These are phyloP conservation scores for Penicillium robsamsonii DNA, from an alignment of 495 filamentous ascomycete genomes.

Conservation along the genomic window DNA sequence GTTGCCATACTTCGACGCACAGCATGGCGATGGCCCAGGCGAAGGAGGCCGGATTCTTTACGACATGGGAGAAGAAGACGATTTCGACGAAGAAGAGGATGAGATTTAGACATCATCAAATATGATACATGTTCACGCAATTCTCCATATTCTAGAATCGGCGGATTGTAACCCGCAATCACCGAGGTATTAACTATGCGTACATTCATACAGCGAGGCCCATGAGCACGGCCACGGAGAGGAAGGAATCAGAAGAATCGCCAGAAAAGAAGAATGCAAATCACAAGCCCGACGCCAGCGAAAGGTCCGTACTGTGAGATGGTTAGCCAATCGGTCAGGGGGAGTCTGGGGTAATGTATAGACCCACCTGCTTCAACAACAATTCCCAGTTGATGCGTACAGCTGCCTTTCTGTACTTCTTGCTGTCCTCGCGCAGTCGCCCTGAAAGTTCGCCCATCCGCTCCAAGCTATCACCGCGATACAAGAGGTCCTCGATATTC, in stretches of 20 bases:
- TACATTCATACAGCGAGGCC: constrained; percentile 40
- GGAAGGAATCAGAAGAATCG: constrained; percentile 70
- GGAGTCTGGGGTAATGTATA: constrained; percentile 1
- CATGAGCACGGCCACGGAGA: not conserved
- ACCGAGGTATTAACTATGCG: constrained; percentile 44
- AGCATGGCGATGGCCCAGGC: constrained; percentile 73
- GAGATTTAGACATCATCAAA: constrained; percentile 62
- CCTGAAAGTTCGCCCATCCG: constrained; percentile 94
- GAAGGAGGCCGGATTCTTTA: constrained; percentile 89
- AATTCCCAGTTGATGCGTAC: constrained; percentile 98
- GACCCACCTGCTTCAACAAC: constrained; percentile 79
- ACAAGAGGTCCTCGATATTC: constrained; percentile 98
- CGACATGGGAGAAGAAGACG: constrained; percentile 94
- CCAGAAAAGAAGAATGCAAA: constrained; percentile 86
- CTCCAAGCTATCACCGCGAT: constrained; percentile 91
- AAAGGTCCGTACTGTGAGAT: constrained; percentile 75
- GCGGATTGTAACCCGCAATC: constrained; percentile 41
- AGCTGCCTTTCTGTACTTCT: constrained; percentile 88
- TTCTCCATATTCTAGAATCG: constrained; percentile 18
- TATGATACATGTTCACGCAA: constrained; percentile 8
- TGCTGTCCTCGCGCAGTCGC: constrained; percentile 83
- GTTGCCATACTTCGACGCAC: constrained; percentile 93
- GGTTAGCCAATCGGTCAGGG: constrained; percentile 21
- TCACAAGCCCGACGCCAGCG: constrained; percentile 71
- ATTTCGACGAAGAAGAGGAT: constrained; percentile 99